Evolutionary conservation across 2,329 filamentous ascomycete genomes (phyloP), one percentile per base, ranked within the genome.

Genomic region (Penicillium decumbens): DNA sequence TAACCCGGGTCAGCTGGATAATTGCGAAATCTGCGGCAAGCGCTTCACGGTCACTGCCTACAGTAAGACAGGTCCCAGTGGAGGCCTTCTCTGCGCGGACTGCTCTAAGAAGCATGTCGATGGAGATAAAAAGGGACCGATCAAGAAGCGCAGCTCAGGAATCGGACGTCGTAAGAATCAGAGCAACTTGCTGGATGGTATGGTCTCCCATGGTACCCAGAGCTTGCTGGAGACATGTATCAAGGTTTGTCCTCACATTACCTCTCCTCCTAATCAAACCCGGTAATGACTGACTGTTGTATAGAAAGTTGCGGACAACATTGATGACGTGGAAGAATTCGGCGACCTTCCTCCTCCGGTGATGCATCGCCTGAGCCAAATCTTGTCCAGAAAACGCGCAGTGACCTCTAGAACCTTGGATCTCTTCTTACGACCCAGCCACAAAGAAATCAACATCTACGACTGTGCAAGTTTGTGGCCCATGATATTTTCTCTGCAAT

Each of bases 31-130:
- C 3, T 97, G 92, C 68, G 78, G 80, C 38, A 95, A 93, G 55
- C 84, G 90, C 32, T 97, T 97, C 65, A 95, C 89, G 0, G 91
- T 97, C 39, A 96, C 92, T 0, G 80, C 89, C 0, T 96, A 96
- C 72, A 90, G 87, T 54, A 86, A 89, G 57, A 80, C 84, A 25
- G 89, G 88, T 0, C 87, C 88, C 0, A 78, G 86, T n/a, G 91
- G 91, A 3, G 89, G 89, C 13, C 75, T 97, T n/a, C 76, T 96
- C 1, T 97, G 92, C 65, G 78, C 79, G 3, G 83, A 87, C 20
- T 97, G 92, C 63, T 87, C 88, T 20, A 90, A 87, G 61, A 81
- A 88, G 54, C 70, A 87, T 43, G 80, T 80, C 35, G 85, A 88
- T 54, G 81, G 85, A 23, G 77, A 81, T 49, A 85, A 86, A 49